A percentile compares a stretch with the other conserved stretches of the same genome.
These are phyloP conservation scores for Lecanoromycetidae sp. DNA, from an alignment of 2,329 filamentous ascomycete species.

Conservation along the genomic window DNA sequence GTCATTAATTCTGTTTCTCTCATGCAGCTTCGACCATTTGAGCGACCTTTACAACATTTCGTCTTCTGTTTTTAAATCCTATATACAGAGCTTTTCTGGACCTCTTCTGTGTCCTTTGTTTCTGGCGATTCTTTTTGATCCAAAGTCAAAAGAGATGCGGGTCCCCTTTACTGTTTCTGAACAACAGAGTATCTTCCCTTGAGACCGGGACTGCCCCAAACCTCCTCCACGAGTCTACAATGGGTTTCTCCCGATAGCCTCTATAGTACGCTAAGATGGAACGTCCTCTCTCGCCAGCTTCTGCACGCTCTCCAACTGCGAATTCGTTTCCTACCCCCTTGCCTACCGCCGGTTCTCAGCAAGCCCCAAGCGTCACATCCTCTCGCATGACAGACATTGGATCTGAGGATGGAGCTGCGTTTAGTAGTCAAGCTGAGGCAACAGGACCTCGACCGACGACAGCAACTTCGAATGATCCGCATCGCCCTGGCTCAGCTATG, in stretches of 20 bases:
- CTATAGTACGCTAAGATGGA: slow-evolving; percentile 3
- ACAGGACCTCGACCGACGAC: slow-evolving; percentile 20
- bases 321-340: slow-evolving; percentile 13
- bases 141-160: background rate
- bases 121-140: too few relatives aligned
- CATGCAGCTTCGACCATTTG: too few relatives aligned
- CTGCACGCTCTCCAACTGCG: slow-evolving; percentile 5
- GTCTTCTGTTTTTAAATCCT: too few relatives aligned
- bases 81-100: too few relatives aligned
- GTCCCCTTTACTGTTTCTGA: background rate
- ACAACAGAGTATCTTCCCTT: background rate
- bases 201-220: background rate
- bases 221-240: background rate
- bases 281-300: background rate
- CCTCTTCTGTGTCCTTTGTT: background rate
- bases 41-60: too few relatives aligned
- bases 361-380: slow-evolving; percentile 51
- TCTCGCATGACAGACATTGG: slow-evolving; percentile 57
- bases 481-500: slow-evolving; percentile 29
- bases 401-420: slow-evolving; percentile 40
- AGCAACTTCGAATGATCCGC: slow-evolving; percentile 21
- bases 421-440: slow-evolving; percentile 18
- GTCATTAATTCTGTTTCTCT: too few relatives aligned
- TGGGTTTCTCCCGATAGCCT: background rate
- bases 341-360: slow-evolving; percentile 15